Evolutionary conservation across 352 stramenopile species (phyloP), one percentile per base, ranked within the genome.

Genomic region (Phytophthora tubulina): DNA sequence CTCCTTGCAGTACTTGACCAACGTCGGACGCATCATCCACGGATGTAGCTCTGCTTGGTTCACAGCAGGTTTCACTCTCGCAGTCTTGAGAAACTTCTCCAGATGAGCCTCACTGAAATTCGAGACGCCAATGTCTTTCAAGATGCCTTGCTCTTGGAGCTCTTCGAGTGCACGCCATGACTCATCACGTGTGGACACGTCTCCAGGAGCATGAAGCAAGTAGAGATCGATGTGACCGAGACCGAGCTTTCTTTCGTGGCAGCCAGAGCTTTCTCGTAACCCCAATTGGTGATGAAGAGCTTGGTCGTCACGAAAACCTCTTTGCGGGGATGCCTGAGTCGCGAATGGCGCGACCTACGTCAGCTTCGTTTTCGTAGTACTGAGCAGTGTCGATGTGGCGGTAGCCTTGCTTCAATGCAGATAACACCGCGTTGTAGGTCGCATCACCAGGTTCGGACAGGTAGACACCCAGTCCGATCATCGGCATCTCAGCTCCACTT

Each of bases 371-470:
- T 42, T 89, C 42, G 70, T 97, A 98, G 13, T 88, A 69, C 44
- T 96, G 78, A 7, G 92, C 93, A 6, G 87, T 94, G 72, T 98
- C 93, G 68, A 98, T 96, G 68, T 97, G 89, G n/a, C 93, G 79
- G 64, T 96, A 96, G 38, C 93, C 92, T 6, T 92, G 64, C 32
- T 88, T 67, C 10, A 98, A 71, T 13, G 83, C 85, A 0, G 58
- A 72, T 9, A 66, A 45, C 15, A 93, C 85, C 6, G 81, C 83
- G 60, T 88, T 66, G 72, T 92, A 89, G 27, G 81, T 88, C 61
- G 88, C 75, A 1, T 49, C 60, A 27, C 82, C 82, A 7, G 77
- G 80, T 10, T 78, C 65, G 38, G 75, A 89, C 54, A 79, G 77
- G 66, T 78, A 90, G 13, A 91, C 82, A 13, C 82, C 85, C 31